Conservation (phyloP, 805 yeast genomes). For the Brettanomyces custersianus region DNA sequence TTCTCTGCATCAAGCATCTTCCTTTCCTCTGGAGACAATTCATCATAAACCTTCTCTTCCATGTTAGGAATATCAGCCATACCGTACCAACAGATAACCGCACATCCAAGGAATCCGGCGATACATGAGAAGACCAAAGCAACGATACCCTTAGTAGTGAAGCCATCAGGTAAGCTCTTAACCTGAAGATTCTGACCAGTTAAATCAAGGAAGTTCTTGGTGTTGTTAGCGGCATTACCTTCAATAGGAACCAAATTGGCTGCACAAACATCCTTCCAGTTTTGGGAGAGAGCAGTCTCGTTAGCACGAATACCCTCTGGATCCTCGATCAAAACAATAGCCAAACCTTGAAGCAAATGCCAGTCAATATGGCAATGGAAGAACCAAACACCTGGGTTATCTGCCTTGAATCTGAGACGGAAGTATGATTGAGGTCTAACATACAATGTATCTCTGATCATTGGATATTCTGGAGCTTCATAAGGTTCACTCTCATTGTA, state of each 20-base stretch:
- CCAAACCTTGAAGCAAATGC: conserved; percentile 95
- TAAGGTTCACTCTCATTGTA: conserved; percentile 46
- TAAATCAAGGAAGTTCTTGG: conserved; percentile 53
- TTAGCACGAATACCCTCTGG: conserved; percentile 58
- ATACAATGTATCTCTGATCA: conserved; percentile 74
- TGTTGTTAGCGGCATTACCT: conserved; percentile 91
- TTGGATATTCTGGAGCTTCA: conserved; percentile 64
- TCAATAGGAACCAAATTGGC: conserved; percentile 38
- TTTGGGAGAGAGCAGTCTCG: conserved; percentile 56
- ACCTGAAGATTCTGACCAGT: conserved; percentile 67
- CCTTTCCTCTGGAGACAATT: conserved; percentile 40
- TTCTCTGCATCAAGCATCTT: conserved; percentile 17
- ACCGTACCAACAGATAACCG: conserved; percentile 75
- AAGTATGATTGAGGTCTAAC: conserved; percentile 80
- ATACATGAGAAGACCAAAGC: conserved; percentile 87
- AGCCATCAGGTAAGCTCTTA: conserved; percentile 68
- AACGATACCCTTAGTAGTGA: conserved; percentile 91
- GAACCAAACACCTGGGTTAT: conserved; percentile 97
- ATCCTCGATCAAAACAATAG: conserved; percentile 72
- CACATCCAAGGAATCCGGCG: conserved; percentile 77
- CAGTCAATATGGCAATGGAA: conserved; percentile 99
- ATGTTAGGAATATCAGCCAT: conserved; percentile 68
- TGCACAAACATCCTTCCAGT: conserved; percentile 53
- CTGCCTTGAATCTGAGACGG: conserved; percentile 80
- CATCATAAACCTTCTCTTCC: conserved; percentile 53